Conservation (phyloP, 495 filamentous ascomycete species). For the Hyaloscypha hepaticicola region DNA sequence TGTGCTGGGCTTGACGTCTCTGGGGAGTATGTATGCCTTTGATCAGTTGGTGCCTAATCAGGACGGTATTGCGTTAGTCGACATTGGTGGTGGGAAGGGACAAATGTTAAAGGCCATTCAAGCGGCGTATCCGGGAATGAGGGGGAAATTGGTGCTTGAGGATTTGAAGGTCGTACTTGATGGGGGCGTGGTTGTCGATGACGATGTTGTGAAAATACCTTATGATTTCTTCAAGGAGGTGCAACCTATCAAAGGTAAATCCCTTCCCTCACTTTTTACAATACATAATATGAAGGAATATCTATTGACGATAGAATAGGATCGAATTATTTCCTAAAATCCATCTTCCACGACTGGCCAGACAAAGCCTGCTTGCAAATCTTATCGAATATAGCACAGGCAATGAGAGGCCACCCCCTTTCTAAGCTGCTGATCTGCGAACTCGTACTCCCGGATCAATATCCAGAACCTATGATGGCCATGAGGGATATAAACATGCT, state of each 20-base stretch:
- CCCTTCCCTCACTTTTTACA: background rate
- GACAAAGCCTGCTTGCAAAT: slow-evolving; percentile 14
- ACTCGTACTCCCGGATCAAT: slow-evolving; percentile 9
- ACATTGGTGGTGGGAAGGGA: slow-evolving; percentile 20
- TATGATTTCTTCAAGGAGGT: slow-evolving; percentile 22
- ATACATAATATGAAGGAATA: slow-evolving; percentile 27
- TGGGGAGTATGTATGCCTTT: slow-evolving; percentile 5
- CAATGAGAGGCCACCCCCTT: slow-evolving; percentile 5
- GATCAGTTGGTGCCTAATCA: slow-evolving; percentile 7
- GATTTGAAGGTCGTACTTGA: slow-evolving; percentile 17
- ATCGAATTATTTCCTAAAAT: slow-evolving; percentile 18
- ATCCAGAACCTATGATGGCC: background rate
- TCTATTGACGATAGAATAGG: background rate
- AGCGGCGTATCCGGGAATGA: slow-evolving; percentile 13
- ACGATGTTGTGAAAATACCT: slow-evolving; percentile 11
- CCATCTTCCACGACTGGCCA: slow-evolving; percentile 22
- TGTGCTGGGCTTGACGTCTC: slow-evolving; percentile 9
- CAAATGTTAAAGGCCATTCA: slow-evolving; percentile 9
- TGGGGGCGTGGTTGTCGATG: background rate
- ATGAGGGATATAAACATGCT: slow-evolving; percentile 19
- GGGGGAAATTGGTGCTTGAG: slow-evolving; percentile 6
- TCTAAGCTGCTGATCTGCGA: slow-evolving; percentile 16
- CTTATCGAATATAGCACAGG: slow-evolving; percentile 5
- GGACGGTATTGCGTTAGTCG: slow-evolving; percentile 10
- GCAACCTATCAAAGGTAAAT: slow-evolving; percentile 17